A percentile compares a stretch with the other conserved stretches of the same genome.
Conservation (phyloP, 1,139 yeast species). For the Protomyces macrosporus region DNA sequence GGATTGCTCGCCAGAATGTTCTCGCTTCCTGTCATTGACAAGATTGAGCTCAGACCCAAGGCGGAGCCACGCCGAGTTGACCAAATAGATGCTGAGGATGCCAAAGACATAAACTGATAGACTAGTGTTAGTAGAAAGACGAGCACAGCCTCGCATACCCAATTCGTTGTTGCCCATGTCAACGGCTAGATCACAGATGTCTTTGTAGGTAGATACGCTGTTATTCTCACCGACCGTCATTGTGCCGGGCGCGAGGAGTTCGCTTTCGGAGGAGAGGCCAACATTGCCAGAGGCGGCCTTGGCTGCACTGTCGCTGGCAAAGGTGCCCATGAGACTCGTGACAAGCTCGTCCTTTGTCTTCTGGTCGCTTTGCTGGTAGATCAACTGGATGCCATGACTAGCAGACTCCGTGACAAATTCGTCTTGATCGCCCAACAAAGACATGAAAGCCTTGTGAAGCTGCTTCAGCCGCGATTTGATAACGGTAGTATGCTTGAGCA, state of each 20-base stretch:
- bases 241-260: conserved; percentile 76
- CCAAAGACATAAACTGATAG: conserved; percentile 88
- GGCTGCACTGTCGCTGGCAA: conserved; percentile 44
- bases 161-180: conserved; percentile 58
- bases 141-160: neutral
- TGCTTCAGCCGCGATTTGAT: conserved; percentile 48
- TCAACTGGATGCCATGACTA: conserved; percentile 74
- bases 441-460: conserved; percentile 61
- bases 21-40: conserved; percentile 72
- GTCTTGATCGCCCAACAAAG: conserved; percentile 35
- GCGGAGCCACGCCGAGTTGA: conserved; percentile 91
- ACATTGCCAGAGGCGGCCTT: conserved; percentile 36
- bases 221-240: conserved; percentile 54
- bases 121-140: conserved; percentile 45
- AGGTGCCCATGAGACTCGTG: conserved; percentile 67
- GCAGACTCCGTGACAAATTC: conserved; percentile 83
- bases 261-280: conserved; percentile 70
- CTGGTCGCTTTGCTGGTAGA: conserved; percentile 70
- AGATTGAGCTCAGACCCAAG: conserved; percentile 79
- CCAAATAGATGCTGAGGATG: conserved; percentile 86
- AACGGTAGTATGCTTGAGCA: conserved; percentile 51
- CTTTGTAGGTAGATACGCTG: conserved; percentile 22
- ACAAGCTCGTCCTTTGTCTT: conserved; percentile 69
- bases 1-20: conserved; percentile 54
- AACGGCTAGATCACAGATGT: conserved; percentile 55